Conservation (phyloP, 73 alveolate genomes). For the Symbiodinium natans region DNA sequence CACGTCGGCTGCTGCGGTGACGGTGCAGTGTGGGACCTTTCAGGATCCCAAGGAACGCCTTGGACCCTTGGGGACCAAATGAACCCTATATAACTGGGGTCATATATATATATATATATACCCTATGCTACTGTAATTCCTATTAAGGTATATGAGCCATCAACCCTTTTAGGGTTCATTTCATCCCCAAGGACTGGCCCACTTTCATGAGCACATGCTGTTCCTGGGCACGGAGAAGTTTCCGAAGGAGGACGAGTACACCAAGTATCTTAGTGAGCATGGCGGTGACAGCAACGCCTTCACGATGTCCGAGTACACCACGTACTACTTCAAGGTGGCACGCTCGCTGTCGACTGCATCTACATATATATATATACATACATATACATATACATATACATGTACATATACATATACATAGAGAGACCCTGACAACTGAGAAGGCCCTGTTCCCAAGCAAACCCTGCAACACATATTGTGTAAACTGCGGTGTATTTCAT, state of each 20-base stretch:
- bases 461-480: no score
- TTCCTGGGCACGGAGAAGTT: slow-evolving; percentile 95
- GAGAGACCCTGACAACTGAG: no score
- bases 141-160: no score
- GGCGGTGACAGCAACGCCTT: slow-evolving; percentile 98
- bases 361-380: no score
- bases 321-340: slow-evolving; percentile 96
- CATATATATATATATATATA: no score
- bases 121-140: no score
- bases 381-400: no score
- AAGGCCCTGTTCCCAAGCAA: no score
- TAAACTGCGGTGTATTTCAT: no score
- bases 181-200: slow-evolving; percentile 96
- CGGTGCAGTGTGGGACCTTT: slow-evolving; percentile 81
- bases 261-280: slow-evolving; percentile 96
- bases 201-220: slow-evolving; percentile 97
- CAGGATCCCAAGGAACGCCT: slow-evolving; percentile 94
- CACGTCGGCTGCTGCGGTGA: slow-evolving; percentile 73
- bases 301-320: slow-evolving; percentile 97
- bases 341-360: background rate
- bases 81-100: no score
- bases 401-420: no score
- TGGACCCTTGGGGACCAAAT: no score
- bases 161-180: slow-evolving; percentile 4
- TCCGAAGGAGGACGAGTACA: slow-evolving; percentile 97